Base-by-base conservation (phyloP, 371 early-diverging fungal genomes). In the Mortierella sp. region DNA sequence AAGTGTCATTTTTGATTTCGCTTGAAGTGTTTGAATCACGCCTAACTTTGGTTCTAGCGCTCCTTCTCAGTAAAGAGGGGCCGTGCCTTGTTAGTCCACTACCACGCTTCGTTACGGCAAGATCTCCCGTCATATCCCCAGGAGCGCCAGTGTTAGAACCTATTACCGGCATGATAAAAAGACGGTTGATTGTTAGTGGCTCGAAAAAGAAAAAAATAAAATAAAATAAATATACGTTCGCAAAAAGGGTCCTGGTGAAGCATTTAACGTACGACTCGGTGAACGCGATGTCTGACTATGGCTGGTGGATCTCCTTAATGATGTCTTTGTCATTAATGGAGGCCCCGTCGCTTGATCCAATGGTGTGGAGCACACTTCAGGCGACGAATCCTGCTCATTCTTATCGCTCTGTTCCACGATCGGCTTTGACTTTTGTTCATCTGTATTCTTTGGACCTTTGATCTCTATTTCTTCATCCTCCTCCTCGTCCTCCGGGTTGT, bases 41-140 rank as follows among this genome's bases (percentile, higher is more conserved):
- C 32, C 80, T 74, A 47, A 79, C 74, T 41, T 74, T 79, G n/a
- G 75, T 79, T 47, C 80, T 63, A 1, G 80, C 80, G 50, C 80
- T 79, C 22, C 80, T 61, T 32, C 80, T 48, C 43, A 79, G 43
- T 9, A 79, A 50, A 6, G 80, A 79, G 8, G 59, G 65, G 0
- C 80, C 80, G 3, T 71, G 69, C 24, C 78, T 59, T 32, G 66
- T 63, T 41, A 78, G 45, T 7, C 64, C 71, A 41, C 74, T 68
- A 22, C 64, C 55, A 5, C 80, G 63, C 57, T 74, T 71, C 4
- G 59, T 71, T 3, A 41, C 48, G 5, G 33, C 57, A 41, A 79
- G 59, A 38, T 71, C 75, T 38, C 70, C 80, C 70, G n/a, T 69
- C 70, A 9, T 58, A 19, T 71, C 71, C 13, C 19, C 52, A 22